phyloP scores from a whole-genome alignment of 495 filamentous ascomycete species.

The Penicillium robsamsonii region DNA sequence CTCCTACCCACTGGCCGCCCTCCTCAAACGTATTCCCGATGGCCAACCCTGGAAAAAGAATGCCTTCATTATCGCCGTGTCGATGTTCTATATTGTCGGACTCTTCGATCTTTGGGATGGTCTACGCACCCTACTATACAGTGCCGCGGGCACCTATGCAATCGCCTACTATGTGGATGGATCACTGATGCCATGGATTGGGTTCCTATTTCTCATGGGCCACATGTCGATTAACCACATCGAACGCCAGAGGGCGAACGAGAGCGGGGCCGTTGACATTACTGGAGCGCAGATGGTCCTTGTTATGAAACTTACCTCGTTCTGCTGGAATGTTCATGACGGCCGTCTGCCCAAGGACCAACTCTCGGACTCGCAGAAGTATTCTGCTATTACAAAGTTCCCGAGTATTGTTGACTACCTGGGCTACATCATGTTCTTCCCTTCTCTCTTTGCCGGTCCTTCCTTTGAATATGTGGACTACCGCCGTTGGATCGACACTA shows the following conservation, averaged over 20 bases:
- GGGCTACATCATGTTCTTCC: constrained; percentile 94
- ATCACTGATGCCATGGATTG: constrained; percentile 98
- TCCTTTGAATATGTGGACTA: constrained; percentile 95
- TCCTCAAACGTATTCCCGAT: constrained; percentile 92
- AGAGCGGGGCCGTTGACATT: constrained; percentile 72
- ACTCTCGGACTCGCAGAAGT: constrained; percentile 82
- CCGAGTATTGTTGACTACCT: constrained; percentile 75
- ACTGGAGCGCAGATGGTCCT: constrained; percentile 98
- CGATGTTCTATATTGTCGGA: constrained; percentile 87
- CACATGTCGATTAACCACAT: constrained; percentile 93
- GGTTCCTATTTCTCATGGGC: constrained; percentile 90
- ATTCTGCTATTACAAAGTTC: constrained; percentile 69
- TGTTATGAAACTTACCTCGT: constrained; percentile 95
- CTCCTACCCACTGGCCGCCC: constrained; percentile 85
- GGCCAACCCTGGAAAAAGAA: constrained; percentile 82
- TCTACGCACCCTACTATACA: constrained; percentile 73
- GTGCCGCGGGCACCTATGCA: constrained; percentile 72
- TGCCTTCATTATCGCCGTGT: constrained; percentile 75
- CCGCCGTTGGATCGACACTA: constrained; percentile 84
- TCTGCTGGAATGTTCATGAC: constrained; percentile 97
- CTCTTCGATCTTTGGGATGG: constrained; percentile 95
- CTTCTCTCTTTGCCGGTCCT: constrained; percentile 79
- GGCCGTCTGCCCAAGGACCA: constrained; percentile 74
- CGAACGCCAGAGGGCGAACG: constrained; percentile 66
- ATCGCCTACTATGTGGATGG: constrained; percentile 83